Conservation (phyloP, 176 grass and related monocot species). For the Zizania latifolia region DNA sequence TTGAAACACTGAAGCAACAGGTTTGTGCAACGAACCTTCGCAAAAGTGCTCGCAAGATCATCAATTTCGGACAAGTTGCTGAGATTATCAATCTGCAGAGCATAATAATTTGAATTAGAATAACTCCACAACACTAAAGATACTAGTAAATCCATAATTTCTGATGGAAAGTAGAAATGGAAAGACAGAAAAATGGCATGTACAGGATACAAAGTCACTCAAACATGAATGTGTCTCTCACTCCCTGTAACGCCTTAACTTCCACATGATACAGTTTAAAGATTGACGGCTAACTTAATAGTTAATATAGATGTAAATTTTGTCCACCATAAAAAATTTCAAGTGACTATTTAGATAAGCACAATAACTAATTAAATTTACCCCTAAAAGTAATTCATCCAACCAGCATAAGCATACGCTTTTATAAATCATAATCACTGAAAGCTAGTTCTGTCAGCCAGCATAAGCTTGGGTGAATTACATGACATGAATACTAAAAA, state of each 20-base stretch:
- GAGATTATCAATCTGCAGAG: constrained; percentile 60
- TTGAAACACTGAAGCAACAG: background rate
- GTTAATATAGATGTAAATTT: background rate
- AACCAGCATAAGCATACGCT: background rate
- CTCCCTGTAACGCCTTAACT: background rate
- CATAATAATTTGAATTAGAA: background rate
- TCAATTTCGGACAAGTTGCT: constrained; percentile 81
- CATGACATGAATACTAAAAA: background rate
- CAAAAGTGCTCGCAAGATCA: constrained; percentile 90
- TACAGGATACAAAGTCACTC: background rate
- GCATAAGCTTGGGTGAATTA: background rate
- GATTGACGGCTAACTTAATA: background rate
- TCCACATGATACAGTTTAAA: constrained; percentile 1
- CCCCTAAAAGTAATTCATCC: background rate
- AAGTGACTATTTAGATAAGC: background rate
- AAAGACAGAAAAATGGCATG: background rate
- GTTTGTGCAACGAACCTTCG: constrained; percentile 55
- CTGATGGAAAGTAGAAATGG: constrained; percentile 14
- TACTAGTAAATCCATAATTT: background rate
- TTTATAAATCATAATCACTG: background rate
- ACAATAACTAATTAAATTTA: background rate
- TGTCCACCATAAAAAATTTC: constrained; percentile 3
- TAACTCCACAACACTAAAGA: background rate
- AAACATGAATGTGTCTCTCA: constrained; percentile 1
- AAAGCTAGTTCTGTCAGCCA: constrained; percentile 4